Base-by-base conservation (phyloP, 1,139 yeast species). In the Lodderomyces orthopsilosis region DNA sequence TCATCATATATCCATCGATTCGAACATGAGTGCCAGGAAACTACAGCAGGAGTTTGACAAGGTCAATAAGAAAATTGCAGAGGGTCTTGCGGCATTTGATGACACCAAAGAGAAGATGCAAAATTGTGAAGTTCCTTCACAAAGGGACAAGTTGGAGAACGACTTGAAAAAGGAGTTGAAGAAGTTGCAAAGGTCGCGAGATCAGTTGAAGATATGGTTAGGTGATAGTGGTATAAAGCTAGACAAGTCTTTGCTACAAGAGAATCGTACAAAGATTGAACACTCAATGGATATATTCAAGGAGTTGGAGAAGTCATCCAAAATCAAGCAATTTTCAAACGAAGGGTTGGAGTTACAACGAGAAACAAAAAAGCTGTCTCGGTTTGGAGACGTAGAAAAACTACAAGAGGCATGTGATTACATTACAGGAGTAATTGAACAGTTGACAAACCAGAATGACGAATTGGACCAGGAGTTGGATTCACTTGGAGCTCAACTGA, bases 251-350 rank as follows among this genome's bases (percentile, higher is more conserved):
- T 65, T 75, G 42, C 67, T 94, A 48, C 76, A 81, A 50, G 98
- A 91, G 49, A 87, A 90, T 56, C 75, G 98, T 44, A 77, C 83
- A 53, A 71, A 83, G 53, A 93, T 94, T 53, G 97, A 94, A 63
- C 80, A 78, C 59, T 96, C 94, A 45, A 93, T 93, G 99, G 98
- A 94, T 65, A 79, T 93, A 55, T 94, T 94, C 68, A 94, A 94
- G 63, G 93, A 93, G 42, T 87, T 91, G 52, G 99, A 94, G 63
- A 88, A 91, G 68, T 82, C 86, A 54, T 86, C 90, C 81, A 94
- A 94, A 68, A 91, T 96, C 30, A 94, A 94, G 63, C 97, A 96
- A 46, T 94, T 89, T 60, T 85, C 95, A 35, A 89, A 89, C 60
- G 98, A 93, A 66, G 98, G 98, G 1, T 74, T 93, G 52, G 90